These are phyloP conservation scores for Stentor roeselii DNA, from an alignment of 73 alveolate species.

Conservation along the genomic window DNA sequence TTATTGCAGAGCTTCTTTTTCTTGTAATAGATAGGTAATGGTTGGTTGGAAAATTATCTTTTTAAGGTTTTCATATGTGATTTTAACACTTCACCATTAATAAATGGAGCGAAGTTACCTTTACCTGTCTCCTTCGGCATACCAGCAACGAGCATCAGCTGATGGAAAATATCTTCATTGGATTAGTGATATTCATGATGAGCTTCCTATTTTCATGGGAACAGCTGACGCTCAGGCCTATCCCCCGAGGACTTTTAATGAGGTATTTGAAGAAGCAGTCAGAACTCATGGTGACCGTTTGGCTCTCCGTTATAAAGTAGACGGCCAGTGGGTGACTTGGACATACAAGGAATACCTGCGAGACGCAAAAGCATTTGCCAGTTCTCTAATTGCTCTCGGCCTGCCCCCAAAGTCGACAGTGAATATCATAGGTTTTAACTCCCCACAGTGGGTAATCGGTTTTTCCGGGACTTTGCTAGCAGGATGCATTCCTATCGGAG, in stretches of 20 bases:
- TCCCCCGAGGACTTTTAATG: constrained; percentile 37
- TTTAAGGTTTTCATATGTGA: no score
- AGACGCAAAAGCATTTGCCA: constrained; percentile 53
- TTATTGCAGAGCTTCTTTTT: background rate
- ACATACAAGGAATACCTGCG: constrained; percentile 61
- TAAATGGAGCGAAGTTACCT: background rate
- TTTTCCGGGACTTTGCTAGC: constrained; percentile 69
- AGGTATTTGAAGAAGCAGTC: constrained; percentile 27
- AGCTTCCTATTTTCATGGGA: constrained; percentile 52
- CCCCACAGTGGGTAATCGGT: constrained; percentile 83
- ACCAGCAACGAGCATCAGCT: background rate
- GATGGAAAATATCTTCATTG: constrained; percentile 56
- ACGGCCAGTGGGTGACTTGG: constrained; percentile 39
- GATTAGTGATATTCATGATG: constrained; percentile 50
- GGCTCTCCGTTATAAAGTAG: constrained; percentile 53
- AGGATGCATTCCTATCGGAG: constrained; percentile 70
- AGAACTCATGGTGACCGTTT: constrained; percentile 21
- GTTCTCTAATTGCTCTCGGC: constrained; percentile 66
- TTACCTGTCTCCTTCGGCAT: background rate
- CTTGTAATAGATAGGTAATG: no score
- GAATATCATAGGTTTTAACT: constrained; percentile 76
- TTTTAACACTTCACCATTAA: no score
- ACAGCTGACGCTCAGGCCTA: constrained; percentile 19
- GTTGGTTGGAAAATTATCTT: no score
- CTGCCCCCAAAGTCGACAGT: constrained; percentile 50